These are phyloP conservation scores for Takashimella tepidaria DNA, from an alignment of 1,284 basidiomycete species.

Conservation along the genomic window DNA sequence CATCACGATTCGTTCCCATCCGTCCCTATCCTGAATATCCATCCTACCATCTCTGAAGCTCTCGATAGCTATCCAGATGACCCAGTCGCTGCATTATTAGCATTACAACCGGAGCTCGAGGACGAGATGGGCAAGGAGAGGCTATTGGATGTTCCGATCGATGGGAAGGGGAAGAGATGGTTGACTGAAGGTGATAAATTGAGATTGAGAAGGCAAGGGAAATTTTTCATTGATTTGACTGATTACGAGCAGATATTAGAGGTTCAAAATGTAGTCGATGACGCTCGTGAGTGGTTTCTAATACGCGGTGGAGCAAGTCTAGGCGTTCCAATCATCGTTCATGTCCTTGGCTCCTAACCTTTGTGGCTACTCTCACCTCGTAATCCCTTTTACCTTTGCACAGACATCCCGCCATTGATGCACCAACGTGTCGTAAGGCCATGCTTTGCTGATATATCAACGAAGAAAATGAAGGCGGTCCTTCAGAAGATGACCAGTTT, in stretches of 20 bases:
- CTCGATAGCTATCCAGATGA: constrained; percentile 12
- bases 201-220: constrained; percentile 15
- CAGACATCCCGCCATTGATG: background rate
- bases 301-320: no score
- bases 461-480: constrained; percentile 16
- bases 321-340: no score
- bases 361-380: no score
- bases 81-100: constrained; percentile 16
- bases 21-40: no score
- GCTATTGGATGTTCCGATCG: constrained; percentile 14
- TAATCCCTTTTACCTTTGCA: no score
- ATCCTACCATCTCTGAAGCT: constrained; percentile 9
- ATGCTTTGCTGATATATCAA: constrained; percentile 16
- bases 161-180: constrained; percentile 12
- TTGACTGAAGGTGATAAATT: constrained; percentile 28
- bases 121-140: constrained; percentile 12
- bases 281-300: constrained; percentile 4
- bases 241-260: constrained; percentile 7
- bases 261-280: background rate
- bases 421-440: constrained; percentile 18
- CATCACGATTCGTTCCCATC: no score
- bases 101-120: constrained; percentile 13
- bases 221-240: constrained; percentile 23
- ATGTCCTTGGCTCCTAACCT: no score
- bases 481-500: constrained; percentile 18